Percentiles rank a stretch among this genome's conserved stretches.
These are phyloP conservation scores for Aspergillus sp. DNA, from an alignment of 2,329 filamentous ascomycete genomes.

Conservation along the genomic window DNA sequence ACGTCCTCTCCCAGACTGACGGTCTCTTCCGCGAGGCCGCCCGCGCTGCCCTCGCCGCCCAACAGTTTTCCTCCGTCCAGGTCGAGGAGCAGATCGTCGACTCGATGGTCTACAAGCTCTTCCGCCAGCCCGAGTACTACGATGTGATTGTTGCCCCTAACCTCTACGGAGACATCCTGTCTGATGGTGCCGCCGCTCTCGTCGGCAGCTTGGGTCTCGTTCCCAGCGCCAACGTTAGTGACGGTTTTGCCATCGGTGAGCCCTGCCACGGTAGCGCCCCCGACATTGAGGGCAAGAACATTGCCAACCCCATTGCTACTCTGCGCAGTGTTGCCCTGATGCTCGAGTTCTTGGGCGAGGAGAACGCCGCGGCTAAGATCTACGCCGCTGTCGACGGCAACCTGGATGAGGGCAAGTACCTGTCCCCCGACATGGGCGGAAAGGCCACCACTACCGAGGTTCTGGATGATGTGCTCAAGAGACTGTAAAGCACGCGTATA, in stretches of 20 bases:
- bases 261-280: slow-evolving; percentile 95
- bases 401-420: slow-evolving; percentile 74
- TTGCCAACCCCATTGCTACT: slow-evolving; percentile 96
- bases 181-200: slow-evolving; percentile 89
- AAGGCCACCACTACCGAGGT: slow-evolving; percentile 83
- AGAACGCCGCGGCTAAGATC: slow-evolving; percentile 81
- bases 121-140: slow-evolving; percentile 91
- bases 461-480: slow-evolving; percentile 79
- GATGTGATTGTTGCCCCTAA: slow-evolving; percentile 98
- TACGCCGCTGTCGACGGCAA: slow-evolving; percentile 91
- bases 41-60: slow-evolving; percentile 66
- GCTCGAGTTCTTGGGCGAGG: slow-evolving; percentile 92
- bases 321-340: slow-evolving; percentile 88
- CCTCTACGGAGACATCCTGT: slow-evolving; percentile 95
- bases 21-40: slow-evolving; percentile 86
- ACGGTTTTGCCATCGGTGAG: slow-evolving; percentile 93
- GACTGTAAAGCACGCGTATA: slow-evolving; percentile 57
- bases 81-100: slow-evolving; percentile 99
- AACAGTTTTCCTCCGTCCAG: slow-evolving; percentile 63
- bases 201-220: slow-evolving; percentile 91
- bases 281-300: slow-evolving; percentile 87
- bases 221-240: slow-evolving; percentile 91
- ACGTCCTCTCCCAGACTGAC: slow-evolving; percentile 94
- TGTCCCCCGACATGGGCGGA: slow-evolving; percentile 89
- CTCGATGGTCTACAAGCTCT: slow-evolving; percentile 99